phyloP scores from a whole-genome alignment of 805 yeast species.

The Blastobotrys mokoenaii region DNA sequence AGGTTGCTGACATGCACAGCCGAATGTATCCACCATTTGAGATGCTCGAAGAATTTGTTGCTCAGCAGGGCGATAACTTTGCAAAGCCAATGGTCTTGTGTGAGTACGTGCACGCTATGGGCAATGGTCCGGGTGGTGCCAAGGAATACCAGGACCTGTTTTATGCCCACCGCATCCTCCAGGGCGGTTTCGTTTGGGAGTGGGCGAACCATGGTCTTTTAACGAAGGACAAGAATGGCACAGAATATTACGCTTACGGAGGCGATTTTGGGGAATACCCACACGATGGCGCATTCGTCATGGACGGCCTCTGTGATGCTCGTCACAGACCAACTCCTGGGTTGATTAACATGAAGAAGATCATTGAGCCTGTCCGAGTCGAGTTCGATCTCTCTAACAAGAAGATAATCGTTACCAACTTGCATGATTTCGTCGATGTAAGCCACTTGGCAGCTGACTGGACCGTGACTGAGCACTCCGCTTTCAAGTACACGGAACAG shows the following conservation, averaged over 20 bases:
- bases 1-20: constrained; percentile 26
- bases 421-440: not conserved
- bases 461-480: not conserved
- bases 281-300: constrained; percentile 29
- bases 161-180: constrained; percentile 24
- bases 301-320: constrained; percentile 30
- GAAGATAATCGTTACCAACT: not conserved
- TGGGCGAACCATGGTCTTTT: constrained; percentile 32
- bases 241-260: constrained; percentile 24
- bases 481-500: not conserved
- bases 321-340: constrained; percentile 31
- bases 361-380: not conserved
- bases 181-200: constrained; percentile 35
- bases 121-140: constrained; percentile 31
- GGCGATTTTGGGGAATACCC: constrained; percentile 33
- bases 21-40: constrained; percentile 27
- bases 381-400: not conserved
- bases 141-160: constrained; percentile 29
- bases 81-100: constrained; percentile 30
- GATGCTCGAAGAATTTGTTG: constrained; percentile 12
- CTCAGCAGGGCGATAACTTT: constrained; percentile 4
- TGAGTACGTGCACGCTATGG: constrained; percentile 34
- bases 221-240: constrained; percentile 10
- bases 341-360: constrained; percentile 24
- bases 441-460: not conserved